Percentiles rank a stretch among this genome's conserved stretches.
phyloP scores from a whole-genome alignment of 148 eudicot species.

The Salicornia ramosissima region DNA sequence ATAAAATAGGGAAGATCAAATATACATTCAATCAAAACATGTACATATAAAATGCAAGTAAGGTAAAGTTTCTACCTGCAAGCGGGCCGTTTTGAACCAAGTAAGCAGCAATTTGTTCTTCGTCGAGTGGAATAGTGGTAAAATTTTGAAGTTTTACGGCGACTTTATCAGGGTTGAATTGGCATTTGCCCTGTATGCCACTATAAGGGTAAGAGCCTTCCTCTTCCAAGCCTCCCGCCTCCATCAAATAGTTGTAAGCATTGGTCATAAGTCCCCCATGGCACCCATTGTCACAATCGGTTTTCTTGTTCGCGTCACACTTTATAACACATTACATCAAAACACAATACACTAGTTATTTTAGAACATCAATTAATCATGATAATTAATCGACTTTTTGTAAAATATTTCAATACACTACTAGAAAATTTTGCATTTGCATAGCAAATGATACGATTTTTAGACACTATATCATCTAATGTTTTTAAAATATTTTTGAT shows the following conservation, averaged over 20 bases:
- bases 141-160: slow-evolving; percentile 60
- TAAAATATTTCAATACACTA: no score
- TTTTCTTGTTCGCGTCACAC: slow-evolving; percentile 56
- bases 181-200: slow-evolving; percentile 65
- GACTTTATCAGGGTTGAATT: slow-evolving; percentile 42
- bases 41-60: background rate
- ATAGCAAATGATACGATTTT: no score
- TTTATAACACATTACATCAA: slow-evolving; percentile 6
- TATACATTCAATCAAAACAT: background rate
- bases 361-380: no score
- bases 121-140: slow-evolving; percentile 60
- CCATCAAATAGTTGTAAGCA: slow-evolving; percentile 69
- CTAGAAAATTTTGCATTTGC: no score
- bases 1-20: background rate
- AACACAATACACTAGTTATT: background rate
- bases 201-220: slow-evolving; percentile 70
- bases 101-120: slow-evolving; percentile 78
- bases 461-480: no score
- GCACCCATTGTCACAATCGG: slow-evolving; percentile 69
- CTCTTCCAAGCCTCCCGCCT: slow-evolving; percentile 73
- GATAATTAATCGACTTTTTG: no score
- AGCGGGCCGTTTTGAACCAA: slow-evolving; percentile 76
- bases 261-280: slow-evolving; percentile 86
- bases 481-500: no score
- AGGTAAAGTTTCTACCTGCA: slow-evolving; percentile 46